Conservation (phyloP, 108 stramenopile species). For the Cafeteria roenbergensis region DNA sequence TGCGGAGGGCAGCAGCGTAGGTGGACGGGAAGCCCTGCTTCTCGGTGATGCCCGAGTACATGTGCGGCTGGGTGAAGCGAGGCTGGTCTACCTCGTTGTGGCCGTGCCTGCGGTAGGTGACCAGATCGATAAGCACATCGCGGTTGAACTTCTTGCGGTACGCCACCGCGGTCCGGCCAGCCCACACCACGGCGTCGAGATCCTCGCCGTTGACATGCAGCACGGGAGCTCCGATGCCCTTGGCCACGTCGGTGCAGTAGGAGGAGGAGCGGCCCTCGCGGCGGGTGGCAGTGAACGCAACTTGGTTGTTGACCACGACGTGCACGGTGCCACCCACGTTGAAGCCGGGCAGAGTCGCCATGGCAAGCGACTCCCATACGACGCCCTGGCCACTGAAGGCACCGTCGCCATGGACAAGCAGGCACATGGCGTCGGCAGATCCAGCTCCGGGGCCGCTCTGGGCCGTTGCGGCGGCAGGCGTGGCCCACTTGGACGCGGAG, state of each 20-base stretch:
- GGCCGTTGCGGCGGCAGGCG: conserved; percentile 3
- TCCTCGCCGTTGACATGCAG: conserved; percentile 99
- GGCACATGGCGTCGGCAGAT: conserved; percentile 47
- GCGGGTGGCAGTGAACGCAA: conserved; percentile 94
- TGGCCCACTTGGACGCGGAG: not conserved
- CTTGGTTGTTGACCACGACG: conserved; percentile 96
- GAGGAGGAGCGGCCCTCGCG: conserved; percentile 77
- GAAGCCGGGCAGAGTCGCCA: conserved; percentile 70
- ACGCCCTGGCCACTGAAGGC: conserved; percentile 96
- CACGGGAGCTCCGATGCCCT: conserved; percentile 90
- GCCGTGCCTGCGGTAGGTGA: conserved; percentile 92
- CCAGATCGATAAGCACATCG: conserved; percentile 92
- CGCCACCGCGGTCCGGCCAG: conserved; percentile 85
- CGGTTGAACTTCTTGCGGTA: conserved; percentile 79
- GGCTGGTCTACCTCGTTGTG: conserved; percentile 99
- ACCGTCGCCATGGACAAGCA: conserved; percentile 93
- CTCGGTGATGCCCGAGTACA: conserved; percentile 70
- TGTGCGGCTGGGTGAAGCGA: conserved; percentile 84
- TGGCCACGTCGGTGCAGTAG: conserved; percentile 86
- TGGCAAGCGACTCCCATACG: conserved; percentile 91
- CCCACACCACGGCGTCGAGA: conserved; percentile 78
- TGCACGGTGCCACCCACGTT: conserved; percentile 94
- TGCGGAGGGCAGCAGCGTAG: conserved; percentile 55
- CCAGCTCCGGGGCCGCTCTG: conserved; percentile 1
- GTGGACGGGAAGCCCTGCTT: conserved; percentile 71